Evolutionary conservation across 2,329 filamentous ascomycete species (phyloP).

Genomic region (Neopestalotiopsis sp.): DNA sequence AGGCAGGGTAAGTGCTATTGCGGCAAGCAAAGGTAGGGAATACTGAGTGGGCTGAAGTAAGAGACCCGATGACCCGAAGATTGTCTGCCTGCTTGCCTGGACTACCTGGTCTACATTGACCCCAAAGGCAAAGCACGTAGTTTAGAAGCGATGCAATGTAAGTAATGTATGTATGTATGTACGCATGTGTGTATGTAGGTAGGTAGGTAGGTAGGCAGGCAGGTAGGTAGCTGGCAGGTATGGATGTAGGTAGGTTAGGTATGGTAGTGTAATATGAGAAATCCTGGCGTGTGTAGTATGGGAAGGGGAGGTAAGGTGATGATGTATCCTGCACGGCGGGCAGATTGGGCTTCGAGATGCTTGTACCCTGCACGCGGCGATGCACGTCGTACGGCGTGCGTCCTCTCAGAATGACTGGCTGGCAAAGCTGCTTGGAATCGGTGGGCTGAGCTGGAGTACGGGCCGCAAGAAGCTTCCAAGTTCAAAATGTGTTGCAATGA

Average conservation of each 20-base stretch:
- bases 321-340: conserved; percentile 24
- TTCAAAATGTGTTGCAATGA: conserved; percentile 15
- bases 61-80: conserved; percentile 1
- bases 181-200: not conserved
- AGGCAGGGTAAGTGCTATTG: conserved; percentile 22
- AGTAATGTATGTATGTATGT: not conserved
- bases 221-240: no score
- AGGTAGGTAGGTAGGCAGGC: not conserved
- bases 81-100: not conserved
- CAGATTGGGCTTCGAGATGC: conserved; percentile 36
- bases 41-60: conserved; percentile 20
- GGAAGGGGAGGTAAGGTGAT: conserved; percentile 10
- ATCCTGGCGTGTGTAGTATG: not conserved
- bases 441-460: conserved; percentile 16
- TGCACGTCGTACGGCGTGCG: conserved; percentile 31
- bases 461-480: conserved; percentile 8
- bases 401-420: conserved; percentile 27
- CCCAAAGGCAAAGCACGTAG: not conserved
- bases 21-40: conserved; percentile 17
- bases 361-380: conserved; percentile 18
- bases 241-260: conserved; percentile 1
- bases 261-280: conserved; percentile 4
- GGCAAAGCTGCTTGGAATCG: conserved; percentile 17
- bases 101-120: not conserved
- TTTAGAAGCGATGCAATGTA: not conserved